Base-by-base conservation (phyloP, 1,284 basidiomycete species). In the Ganoderma resinaceum region DNA sequence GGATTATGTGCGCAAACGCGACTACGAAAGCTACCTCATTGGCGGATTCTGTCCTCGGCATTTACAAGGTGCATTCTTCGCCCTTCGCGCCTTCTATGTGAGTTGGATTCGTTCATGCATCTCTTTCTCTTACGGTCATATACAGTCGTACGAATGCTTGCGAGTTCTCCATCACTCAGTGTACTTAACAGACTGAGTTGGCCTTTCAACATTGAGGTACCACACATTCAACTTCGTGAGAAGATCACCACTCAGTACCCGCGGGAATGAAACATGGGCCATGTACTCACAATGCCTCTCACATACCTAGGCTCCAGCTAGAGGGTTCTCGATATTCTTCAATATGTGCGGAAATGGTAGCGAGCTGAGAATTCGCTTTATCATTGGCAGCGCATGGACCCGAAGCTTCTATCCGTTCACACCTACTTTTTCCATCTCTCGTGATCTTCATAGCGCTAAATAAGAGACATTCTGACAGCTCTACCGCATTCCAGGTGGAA, bases 11-110 rank as follows among this genome's bases (percentile, higher is more conserved):
- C 87, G 83, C 70, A 92, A 88, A 80, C 87, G 92, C 71, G 93
- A 95, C 82, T 92, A 94, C 76, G 94, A 96, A 70, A 90, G 93
- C 14, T 95, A 89, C 81, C 83, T 96, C 52, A 84, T 87, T 46
- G 89, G 89, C 9, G 91, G 92, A 64, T 91, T 96, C 79, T 97
- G 92, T 80, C 94, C 95, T 20, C 82, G 80, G 58, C 78, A 84
- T 31, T 78, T 87, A 69, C 88, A 90, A 77, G 86, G 84, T 74
- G 91, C 89, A 72, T 97, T 91, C 79, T 90, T 94, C 72, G 95
- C 94, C 7, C 82, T 96, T 70, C 89, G 93, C 74, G 95, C 96
- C 2, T 95, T 97, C 78, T 94, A 95, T 76, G 95, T 96, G 81
- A 80, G 93, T 88, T 26, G 1, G n/a, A 12, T 65, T 96, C 81